These are phyloP conservation scores for Rhizoctonia solani DNA, from an alignment of 1,284 basidiomycete genomes.

Conservation along the genomic window DNA sequence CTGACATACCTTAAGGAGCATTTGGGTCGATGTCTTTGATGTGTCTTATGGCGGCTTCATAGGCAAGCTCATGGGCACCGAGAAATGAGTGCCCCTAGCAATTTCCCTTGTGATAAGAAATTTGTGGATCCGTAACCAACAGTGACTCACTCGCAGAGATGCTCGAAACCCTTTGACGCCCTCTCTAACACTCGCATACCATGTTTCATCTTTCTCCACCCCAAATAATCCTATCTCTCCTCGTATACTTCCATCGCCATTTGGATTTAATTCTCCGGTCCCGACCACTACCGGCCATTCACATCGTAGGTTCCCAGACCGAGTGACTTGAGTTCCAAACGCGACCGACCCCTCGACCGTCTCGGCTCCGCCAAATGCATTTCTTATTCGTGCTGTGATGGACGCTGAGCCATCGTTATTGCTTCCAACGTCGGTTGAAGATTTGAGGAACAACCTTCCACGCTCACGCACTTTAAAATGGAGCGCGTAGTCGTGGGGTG, in stretches of 20 bases:
- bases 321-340: constrained; percentile 85
- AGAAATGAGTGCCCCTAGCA: constrained; percentile 46
- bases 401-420: constrained; percentile 83
- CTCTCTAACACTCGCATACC: constrained; percentile 72
- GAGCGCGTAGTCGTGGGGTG: constrained; percentile 79
- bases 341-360: constrained; percentile 82
- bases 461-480: constrained; percentile 79
- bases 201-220: constrained; percentile 68
- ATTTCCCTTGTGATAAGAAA: constrained; percentile 1
- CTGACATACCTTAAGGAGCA: constrained; percentile 76
- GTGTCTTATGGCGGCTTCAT: constrained; percentile 79
- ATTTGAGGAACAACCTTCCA: constrained; percentile 80
- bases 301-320: constrained; percentile 71
- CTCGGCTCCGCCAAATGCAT: constrained; percentile 92
- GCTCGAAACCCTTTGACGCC: constrained; percentile 66
- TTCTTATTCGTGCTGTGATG: constrained; percentile 77
- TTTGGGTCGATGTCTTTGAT: constrained; percentile 69
- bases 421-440: constrained; percentile 84
- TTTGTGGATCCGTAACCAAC: constrained; percentile 41
- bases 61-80: constrained; percentile 77
- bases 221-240: constrained; percentile 66
- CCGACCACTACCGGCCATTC: constrained; percentile 47
- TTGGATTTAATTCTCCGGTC: background rate
- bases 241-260: constrained; percentile 49
- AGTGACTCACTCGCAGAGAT: constrained; percentile 62